Evolutionary conservation across 257 asterid species (phyloP), one percentile per base, ranked within the genome.

Genomic region (Gentiana macrophylla): DNA sequence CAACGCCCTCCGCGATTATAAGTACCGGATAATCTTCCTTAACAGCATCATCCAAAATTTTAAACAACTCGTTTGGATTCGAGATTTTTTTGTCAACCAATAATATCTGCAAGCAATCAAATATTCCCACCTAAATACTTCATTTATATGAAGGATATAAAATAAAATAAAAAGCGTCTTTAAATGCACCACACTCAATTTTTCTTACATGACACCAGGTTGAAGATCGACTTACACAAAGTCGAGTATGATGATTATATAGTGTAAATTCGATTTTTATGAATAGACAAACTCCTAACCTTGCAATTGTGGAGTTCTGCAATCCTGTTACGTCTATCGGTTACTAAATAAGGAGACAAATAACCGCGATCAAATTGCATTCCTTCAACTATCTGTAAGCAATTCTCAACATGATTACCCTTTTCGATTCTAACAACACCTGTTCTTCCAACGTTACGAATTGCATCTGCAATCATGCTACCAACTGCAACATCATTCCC

Each of bases 301-400:
- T 85, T 88, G 82, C 97, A 88, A 63, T 80, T 73, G 15, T 83
- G 86, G 66, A 75, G 79, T 68, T 88, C 97, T 12, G 63, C 95
- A 33, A 57, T 76, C 94, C 51, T 80, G 73, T 76, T 81, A 57
- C 62, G 71, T 34, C 95, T 61, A 67, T 88, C 94, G 51, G 94
- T 86, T 67, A 85, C 94, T 32, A 84, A 88, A 70, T 82, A 84
- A 9, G 84, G 91, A 73, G 97, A 88, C 55, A 88, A 57, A 72
- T 82, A 85, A 2, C 97, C 95, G 2, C 95, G 94, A 64, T 88
- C 91, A 54, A 88, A 88, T 63, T 84, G 82, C 97, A 88, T 88
- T 61, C 95, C 95, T 69, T 88, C 84, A 33, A 83, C 97, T 12
- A 82, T 70, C 60, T 69, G 84, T 10, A 88, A 71, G 54, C 55